Evolutionary conservation across 495 filamentous ascomycete genomes (phyloP).

Genomic region (Hyaloscypha finlandica): DNA sequence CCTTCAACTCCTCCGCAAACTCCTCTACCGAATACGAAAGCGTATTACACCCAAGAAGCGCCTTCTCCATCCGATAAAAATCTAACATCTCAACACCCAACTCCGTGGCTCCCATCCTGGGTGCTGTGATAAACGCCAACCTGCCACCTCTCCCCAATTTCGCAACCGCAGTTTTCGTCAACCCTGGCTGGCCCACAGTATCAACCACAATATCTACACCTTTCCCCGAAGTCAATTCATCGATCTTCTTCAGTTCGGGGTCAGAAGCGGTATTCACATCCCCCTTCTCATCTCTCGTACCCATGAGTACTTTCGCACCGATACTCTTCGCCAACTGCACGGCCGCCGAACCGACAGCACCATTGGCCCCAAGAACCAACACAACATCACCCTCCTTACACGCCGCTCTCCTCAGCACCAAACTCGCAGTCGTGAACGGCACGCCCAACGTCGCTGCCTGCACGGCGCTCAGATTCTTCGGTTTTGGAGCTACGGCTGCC

Average conservation of each 20-base stretch:
- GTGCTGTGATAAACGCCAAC: constrained; percentile 36
- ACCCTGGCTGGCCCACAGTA: constrained; percentile 35
- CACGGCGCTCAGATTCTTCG: constrained; percentile 26
- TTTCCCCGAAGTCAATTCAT: constrained; percentile 36
- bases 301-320: constrained; percentile 35
- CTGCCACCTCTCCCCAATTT: constrained; percentile 33
- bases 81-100: constrained; percentile 34
- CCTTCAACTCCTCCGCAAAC: constrained; percentile 22
- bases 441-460: constrained; percentile 38
- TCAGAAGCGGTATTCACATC: constrained; percentile 37
- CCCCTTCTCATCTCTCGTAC: constrained; percentile 31
- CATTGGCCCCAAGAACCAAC: constrained; percentile 42
- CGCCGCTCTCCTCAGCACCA: constrained; percentile 34
- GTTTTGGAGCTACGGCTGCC: constrained; percentile 31
- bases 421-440: constrained; percentile 39
- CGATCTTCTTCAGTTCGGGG: constrained; percentile 33
- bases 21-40: constrained; percentile 29
- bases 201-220: constrained; percentile 42
- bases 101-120: constrained; percentile 33
- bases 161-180: constrained; percentile 32
- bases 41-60: constrained; percentile 36
- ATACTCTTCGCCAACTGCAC: constrained; percentile 36
- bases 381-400: constrained; percentile 35
- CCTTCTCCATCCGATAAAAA: constrained; percentile 37
- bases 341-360: constrained; percentile 38